phyloP scores from a whole-genome alignment of 2,329 filamentous ascomycete species.

The Penicillium sp. region DNA sequence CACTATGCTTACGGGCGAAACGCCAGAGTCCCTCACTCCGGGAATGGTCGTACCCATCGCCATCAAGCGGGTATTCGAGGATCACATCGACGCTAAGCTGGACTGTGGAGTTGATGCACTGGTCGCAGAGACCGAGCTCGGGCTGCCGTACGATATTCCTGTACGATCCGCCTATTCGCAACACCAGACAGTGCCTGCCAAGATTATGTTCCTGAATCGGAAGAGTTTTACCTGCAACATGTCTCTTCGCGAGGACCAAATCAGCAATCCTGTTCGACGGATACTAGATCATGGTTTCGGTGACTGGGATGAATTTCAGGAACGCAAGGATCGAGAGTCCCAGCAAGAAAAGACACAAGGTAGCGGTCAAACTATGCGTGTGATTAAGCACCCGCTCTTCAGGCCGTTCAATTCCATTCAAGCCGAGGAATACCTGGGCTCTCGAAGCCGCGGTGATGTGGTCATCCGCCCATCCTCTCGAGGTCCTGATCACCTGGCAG shows the following conservation, averaged over 20 bases:
- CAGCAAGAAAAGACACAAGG: slow-evolving; percentile 81
- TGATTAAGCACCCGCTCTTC: slow-evolving; percentile 97
- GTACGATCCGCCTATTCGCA: slow-evolving; percentile 71
- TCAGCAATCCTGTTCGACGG: slow-evolving; percentile 69
- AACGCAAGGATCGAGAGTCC: slow-evolving; percentile 76
- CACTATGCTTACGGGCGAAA: slow-evolving; percentile 95
- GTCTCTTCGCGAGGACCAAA: slow-evolving; percentile 75
- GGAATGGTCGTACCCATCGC: slow-evolving; percentile 92
- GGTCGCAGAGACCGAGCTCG: slow-evolving; percentile 78
- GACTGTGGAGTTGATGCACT: slow-evolving; percentile 93
- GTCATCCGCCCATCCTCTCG: slow-evolving; percentile 95
- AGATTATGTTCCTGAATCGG: slow-evolving; percentile 82
- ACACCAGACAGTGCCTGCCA: slow-evolving; percentile 83
- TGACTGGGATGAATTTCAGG: slow-evolving; percentile 83
- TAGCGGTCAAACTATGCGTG: slow-evolving; percentile 81
- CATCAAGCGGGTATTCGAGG: slow-evolving; percentile 81
- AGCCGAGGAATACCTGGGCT: slow-evolving; percentile 88
- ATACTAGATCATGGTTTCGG: slow-evolving; percentile 69
- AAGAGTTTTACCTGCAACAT: slow-evolving; percentile 81
- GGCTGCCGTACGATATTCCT: slow-evolving; percentile 63
- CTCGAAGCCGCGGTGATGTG: slow-evolving; percentile 80
- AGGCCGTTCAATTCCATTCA: slow-evolving; percentile 87
- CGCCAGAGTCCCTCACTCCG: slow-evolving; percentile 73
- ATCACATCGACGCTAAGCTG: slow-evolving; percentile 88
- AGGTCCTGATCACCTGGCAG: slow-evolving; percentile 87